Evolutionary conservation across 306 rosid genomes (phyloP).

Genomic region (Morella rubra): DNA sequence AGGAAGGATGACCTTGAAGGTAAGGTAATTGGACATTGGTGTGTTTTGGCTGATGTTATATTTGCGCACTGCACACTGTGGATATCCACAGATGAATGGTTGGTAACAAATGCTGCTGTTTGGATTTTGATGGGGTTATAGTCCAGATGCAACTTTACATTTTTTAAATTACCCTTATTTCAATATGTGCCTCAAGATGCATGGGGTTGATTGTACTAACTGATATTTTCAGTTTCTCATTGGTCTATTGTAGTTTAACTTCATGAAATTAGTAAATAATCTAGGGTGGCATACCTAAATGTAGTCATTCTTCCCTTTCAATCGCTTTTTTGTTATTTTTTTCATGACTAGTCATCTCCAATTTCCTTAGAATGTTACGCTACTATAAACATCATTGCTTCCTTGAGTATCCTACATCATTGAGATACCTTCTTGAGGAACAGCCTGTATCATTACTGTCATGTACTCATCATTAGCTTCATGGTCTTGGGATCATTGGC

Average conservation of each 20-base stretch:
- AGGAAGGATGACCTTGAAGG: neutral
- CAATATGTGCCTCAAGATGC: too few relatives aligned
- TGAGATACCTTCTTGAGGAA: neutral
- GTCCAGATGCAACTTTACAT: neutral
- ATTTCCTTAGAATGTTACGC: neutral
- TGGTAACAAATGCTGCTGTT: neutral
- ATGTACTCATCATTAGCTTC: neutral
- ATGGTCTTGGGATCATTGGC: slow-evolving; percentile 1
- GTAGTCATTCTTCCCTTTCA: neutral
- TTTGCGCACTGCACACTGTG: neutral
- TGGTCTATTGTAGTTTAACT: neutral
- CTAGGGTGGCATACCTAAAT: neutral
- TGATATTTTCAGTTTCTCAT: neutral
- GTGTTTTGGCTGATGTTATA: neutral
- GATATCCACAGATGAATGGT: neutral
- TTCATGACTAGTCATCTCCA: neutral
- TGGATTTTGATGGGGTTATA: neutral
- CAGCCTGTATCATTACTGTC: neutral
- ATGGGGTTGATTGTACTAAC: neutral
- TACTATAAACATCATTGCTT: neutral
- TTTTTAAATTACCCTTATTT: neutral
- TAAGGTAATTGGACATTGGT: neutral
- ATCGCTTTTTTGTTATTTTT: neutral
- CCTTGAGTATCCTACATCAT: neutral
- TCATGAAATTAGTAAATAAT: neutral